A percentile compares a stretch with the other conserved stretches of the same genome.
Conservation (phyloP, 2,329 filamentous ascomycete species). For the Botryotinia convoluta region DNA sequence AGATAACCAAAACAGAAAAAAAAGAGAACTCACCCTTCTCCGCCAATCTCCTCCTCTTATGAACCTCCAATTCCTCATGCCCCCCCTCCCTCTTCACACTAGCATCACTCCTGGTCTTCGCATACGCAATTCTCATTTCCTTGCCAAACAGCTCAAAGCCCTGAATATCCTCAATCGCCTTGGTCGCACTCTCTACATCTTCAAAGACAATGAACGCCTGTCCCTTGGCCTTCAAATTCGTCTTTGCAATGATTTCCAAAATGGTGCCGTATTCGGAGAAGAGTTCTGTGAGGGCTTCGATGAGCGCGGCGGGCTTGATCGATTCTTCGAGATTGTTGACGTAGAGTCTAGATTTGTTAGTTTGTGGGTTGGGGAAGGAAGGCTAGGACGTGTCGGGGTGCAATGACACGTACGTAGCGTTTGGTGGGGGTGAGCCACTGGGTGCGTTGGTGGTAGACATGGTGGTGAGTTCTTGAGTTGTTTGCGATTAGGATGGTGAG, state of each 20-base stretch:
- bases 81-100: constrained; percentile 73
- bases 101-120: constrained; percentile 81
- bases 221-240: constrained; percentile 86
- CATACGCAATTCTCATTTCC: constrained; percentile 80
- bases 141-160: constrained; percentile 93
- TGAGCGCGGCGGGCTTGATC: constrained; percentile 76
- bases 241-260: constrained; percentile 83
- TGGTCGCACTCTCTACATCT: constrained; percentile 69
- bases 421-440: constrained; percentile 40
- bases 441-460: constrained; percentile 8
- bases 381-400: constrained; percentile 58
- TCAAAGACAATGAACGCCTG: constrained; percentile 96
- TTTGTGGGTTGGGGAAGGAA: constrained; percentile 12
- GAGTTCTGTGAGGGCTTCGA: constrained; percentile 68
- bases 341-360: constrained; percentile 53
- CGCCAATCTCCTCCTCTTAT: constrained; percentile 79
- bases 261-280: constrained; percentile 88
- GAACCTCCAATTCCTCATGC: constrained; percentile 78
- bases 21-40: constrained; percentile 70
- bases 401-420: constrained; percentile 73
- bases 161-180: constrained; percentile 84
- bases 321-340: constrained; percentile 88
- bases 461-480: not conserved
- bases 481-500: not conserved
- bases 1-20: not conserved